Base-by-base conservation (phyloP, 805 yeast genomes). In the Cyberlindnera mycetangii region DNA sequence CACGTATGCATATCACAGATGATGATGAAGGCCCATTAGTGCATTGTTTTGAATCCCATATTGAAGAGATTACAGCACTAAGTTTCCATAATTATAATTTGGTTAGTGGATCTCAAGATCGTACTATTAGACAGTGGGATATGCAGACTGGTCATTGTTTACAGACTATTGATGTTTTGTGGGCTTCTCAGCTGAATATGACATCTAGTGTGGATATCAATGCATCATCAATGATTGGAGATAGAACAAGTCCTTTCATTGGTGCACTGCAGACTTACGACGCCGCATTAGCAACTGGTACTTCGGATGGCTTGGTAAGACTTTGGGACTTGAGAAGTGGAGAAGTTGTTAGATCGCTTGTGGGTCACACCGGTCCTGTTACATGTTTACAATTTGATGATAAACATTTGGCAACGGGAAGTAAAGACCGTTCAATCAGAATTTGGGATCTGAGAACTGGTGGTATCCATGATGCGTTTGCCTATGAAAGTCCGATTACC, bases 61-160 rank as follows among this genome's bases (percentile, higher is more conserved):
- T 83, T 32, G 89, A 77, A 41, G 83, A 78, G 50, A 71, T 85
- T 33, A 79, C 86, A 0, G 83, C 87, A 0, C 56, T 85, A 33
- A 73, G 79, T 52, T 75, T 77, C 56, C 74, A 73, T 49, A 72
- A 74, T 14, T 64, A 66, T 35, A 72, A 72, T n/a, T 55, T 85
- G 37, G 79, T 85, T 2, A 75, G 85, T 39, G 89, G 89, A 0
- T 83, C 90, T 0, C 74, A 76, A 34, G 93, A 85, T 59, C 69
- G 77, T 39, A 85, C 92, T 0, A 73, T 85, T 10, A 71, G 90
- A 39, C 88, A 82, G 58, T 85, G 92, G 92, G 92, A 85, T 64
- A 51, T 81, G 48, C 67, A 62, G 24, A 73, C 80, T 0, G 90
- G 89, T 0, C 75, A 76, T 49, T 81, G 89, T 60, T 49, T 79